Evolutionary conservation across 1,284 basidiomycete genomes (phyloP).

Genomic region (Trichosporon sp.): DNA sequence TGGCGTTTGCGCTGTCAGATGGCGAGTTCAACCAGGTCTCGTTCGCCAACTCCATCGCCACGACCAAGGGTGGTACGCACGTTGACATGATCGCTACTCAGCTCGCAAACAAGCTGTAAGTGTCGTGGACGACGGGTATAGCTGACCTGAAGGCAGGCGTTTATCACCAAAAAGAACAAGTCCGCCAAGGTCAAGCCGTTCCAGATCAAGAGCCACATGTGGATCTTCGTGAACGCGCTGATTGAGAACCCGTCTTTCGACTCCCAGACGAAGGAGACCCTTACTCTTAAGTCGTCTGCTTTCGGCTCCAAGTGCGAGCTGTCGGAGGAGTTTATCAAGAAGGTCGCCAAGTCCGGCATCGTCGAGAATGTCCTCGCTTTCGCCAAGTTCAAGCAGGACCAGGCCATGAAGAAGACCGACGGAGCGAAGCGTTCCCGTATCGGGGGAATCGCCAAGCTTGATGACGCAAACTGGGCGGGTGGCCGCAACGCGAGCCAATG

Average conservation of each 20-base stretch:
- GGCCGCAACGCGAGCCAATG: constrained; percentile 75
- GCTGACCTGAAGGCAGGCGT: constrained; percentile 55
- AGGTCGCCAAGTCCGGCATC: constrained; percentile 86
- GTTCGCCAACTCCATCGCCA: constrained; percentile 97
- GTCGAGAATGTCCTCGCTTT: constrained; percentile 90
- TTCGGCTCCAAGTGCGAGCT: constrained; percentile 85
- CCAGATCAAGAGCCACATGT: constrained; percentile 97
- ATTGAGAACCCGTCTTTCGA: constrained; percentile 99
- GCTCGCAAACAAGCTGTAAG: constrained; percentile 69
- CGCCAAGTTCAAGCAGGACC: constrained; percentile 96
- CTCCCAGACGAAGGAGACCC: constrained; percentile 96
- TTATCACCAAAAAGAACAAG: constrained; percentile 95
- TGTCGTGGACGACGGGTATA: not conserved
- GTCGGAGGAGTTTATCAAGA: constrained; percentile 93
- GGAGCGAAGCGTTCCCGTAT: constrained; percentile 86
- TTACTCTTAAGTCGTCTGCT: constrained; percentile 82
- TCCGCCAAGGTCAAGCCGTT: constrained; percentile 83
- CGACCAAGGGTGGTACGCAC: constrained; percentile 94
- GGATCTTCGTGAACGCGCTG: constrained; percentile 95
- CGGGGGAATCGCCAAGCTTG: constrained; percentile 85
- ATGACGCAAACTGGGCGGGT: constrained; percentile 97
- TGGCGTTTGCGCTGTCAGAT: constrained; percentile 86
- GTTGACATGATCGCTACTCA: constrained; percentile 84
- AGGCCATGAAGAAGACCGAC: constrained; percentile 93
- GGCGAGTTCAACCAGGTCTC: constrained; percentile 90